A percentile compares a stretch with the other conserved stretches of the same genome.
Evolutionary conservation across 2,329 filamentous ascomycete species (phyloP).

Genomic region (Nigrospora sphaerica): DNA sequence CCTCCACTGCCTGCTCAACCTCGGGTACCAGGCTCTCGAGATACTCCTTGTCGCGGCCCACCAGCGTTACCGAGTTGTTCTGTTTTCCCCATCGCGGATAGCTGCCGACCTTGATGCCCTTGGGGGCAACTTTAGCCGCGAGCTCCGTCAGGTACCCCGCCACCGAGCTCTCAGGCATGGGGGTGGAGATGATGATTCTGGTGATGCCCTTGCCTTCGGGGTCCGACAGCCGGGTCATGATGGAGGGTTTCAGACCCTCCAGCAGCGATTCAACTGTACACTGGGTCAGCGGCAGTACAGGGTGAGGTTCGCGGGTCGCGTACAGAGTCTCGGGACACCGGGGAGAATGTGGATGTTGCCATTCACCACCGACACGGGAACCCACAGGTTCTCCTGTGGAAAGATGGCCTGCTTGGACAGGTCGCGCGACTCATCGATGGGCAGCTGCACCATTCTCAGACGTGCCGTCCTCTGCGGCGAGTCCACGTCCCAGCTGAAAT

Average conservation of each 20-base stretch:
- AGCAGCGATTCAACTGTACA: conserved; percentile 63
- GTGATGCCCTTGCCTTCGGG: conserved; percentile 75
- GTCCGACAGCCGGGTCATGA: conserved; percentile 67
- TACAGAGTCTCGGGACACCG: conserved; percentile 76
- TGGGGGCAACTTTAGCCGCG: conserved; percentile 63
- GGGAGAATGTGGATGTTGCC: conserved; percentile 91
- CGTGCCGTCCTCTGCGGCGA: conserved; percentile 74
- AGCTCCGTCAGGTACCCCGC: conserved; percentile 78
- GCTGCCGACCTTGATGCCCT: conserved; percentile 87
- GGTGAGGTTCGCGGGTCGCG: conserved; percentile 14
- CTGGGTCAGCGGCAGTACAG: neutral
- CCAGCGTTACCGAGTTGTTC: conserved; percentile 83
- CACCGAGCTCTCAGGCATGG: conserved; percentile 77
- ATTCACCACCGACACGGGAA: conserved; percentile 82
- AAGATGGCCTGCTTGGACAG: conserved; percentile 71
- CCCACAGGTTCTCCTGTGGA: conserved; percentile 76
- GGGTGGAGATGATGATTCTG: conserved; percentile 79
- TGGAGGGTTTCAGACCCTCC: conserved; percentile 63
- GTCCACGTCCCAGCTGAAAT: conserved; percentile 80
- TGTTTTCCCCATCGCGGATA: conserved; percentile 90
- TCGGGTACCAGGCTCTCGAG: conserved; percentile 74
- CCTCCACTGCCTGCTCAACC: conserved; percentile 70
- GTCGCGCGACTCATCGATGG: conserved; percentile 61
- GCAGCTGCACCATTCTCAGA: conserved; percentile 84
- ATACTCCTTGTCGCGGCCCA: conserved; percentile 66